Base-by-base conservation (phyloP, 2,329 filamentous ascomycete genomes). In the Scedosporium apiospermum region DNA sequence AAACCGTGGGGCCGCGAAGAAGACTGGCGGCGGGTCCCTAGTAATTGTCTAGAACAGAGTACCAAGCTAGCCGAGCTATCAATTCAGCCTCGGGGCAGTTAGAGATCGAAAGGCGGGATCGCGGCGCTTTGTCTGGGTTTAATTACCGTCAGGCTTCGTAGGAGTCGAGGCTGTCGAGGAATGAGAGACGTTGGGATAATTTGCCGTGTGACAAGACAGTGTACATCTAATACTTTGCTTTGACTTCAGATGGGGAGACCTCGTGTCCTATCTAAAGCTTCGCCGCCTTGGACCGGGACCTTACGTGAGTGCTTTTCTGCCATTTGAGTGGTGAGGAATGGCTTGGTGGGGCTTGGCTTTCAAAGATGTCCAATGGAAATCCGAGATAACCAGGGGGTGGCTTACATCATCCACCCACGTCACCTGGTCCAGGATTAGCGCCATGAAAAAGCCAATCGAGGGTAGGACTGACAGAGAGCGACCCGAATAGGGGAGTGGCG, bases 371-470 rank as follows among this genome's bases (percentile, higher is more conserved):
- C 27, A 34, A 58, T 34, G 34, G 16, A 41, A 34, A 34, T n/a
- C 18, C 14, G 51, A 30, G 14, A 57, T 5, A 30, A 57, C 21
- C 14, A 21, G 21, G n/a, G 23, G 14, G 23, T 30, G 21, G 23
- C n/a, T 57, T 57, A 57, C 30, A 23, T 57, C 51, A 57, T 57
- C 51, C 23, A 21, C 51, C 49, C 49, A 55, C 42, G 34, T 62
- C 59, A 64, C 58, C 62, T 60, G 34, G 57, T 60, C 41, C 26
- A 55, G 61, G 26, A 59, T 55, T 34, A 55, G 23, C 21, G 41
- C 34, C 3, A 30, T 58, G 57, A 30, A 30, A 30, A 30, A n/a
- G 16, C n/a, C 38, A 59, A 23, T 38, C 34, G 16, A 30, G 57
- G n/a, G 14, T 9, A 41, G 57, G 18, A 9, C 57, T 23, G 57